Evolutionary conservation across 441 rosid species (phyloP).

Genomic region (Gossypium aridum): DNA sequence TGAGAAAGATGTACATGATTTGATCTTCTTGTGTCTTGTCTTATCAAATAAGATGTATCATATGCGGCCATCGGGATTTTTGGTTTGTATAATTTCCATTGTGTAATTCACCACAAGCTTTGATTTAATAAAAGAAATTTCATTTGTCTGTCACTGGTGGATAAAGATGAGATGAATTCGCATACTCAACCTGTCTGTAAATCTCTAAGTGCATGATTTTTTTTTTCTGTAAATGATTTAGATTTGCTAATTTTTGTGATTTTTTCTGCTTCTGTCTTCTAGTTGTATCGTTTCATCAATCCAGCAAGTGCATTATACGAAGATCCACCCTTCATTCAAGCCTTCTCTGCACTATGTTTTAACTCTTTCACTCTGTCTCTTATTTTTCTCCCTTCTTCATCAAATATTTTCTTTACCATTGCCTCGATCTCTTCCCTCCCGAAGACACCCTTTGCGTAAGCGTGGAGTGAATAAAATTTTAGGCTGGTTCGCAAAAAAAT

Average conservation of each 20-base stretch:
- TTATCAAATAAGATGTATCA: conserved; percentile 9
- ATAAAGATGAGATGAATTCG: not conserved
- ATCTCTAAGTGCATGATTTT: not conserved
- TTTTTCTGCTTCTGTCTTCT: conserved; percentile 7
- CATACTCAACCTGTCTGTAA: not conserved
- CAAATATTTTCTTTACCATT: conserved; percentile 30
- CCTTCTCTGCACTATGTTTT: conserved; percentile 18
- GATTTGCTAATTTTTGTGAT: not conserved
- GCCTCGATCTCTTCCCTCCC: conserved; percentile 34
- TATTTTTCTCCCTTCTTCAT: conserved; percentile 19
- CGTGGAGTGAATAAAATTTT: no score
- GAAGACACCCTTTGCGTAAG: not conserved
- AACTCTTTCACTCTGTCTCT: conserved; percentile 30
- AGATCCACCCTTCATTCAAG: conserved; percentile 26
- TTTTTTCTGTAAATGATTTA: not conserved
- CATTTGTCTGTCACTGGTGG: not conserved
- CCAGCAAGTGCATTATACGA: conserved; percentile 21
- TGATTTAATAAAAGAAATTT: conserved; percentile 11
- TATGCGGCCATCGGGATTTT: conserved; percentile 9
- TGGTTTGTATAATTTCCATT: conserved; percentile 15
- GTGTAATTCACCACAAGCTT: conserved; percentile 12
- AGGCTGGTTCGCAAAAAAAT: no score
- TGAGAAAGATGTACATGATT: conserved; percentile 27
- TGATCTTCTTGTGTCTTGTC: conserved; percentile 11
- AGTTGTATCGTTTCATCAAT: conserved; percentile 1